Base-by-base conservation (phyloP, 179 eudicot species). In the Patellifolia procumbens region DNA sequence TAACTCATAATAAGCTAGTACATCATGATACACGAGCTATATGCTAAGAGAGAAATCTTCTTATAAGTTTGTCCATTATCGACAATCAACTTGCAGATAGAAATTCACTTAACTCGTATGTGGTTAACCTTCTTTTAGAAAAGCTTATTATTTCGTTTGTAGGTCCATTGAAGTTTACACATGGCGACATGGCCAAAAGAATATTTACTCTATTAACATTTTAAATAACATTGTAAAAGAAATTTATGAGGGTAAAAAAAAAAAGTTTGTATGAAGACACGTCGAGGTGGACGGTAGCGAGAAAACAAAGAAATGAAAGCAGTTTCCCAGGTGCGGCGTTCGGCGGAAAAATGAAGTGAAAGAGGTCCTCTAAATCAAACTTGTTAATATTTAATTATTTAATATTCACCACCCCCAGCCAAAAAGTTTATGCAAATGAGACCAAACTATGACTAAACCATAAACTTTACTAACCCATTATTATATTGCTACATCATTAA, bases 251-350 rank as follows among this genome's bases (percentile, higher is more conserved):
- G 28, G 51, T 32, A 48, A 51, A 51, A 20, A 43, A 26, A 59
- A 32, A 42, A 0, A 4, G n/a, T n/a, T n/a, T 19, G 16, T 3
- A 24, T 12, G 51, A 1, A 0, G 78, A 80, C 75, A 62, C 67
- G 75, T 70, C 60, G 53, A 55, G 48, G 83, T 80, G 73, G 71
- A 62, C 5, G 26, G 46, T 46, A 39, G 66, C 59, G 0, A 78
- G 56, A 72, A 78, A 82, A 74, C 73, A 78, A 78, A 74, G 74
- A 70, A 82, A 82, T 63, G 81, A 77, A 56, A 67, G 78, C 59
- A 81, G 74, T 68, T 76, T 81, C 60, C 63, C 68, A 74, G 62
- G 77, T 78, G 77, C 84, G 81, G 84, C 84, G 84, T 78, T 81
- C 84, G 84, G 84, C 84, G 84, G 81, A 82, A 69, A 82, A 74